These are phyloP conservation scores for Nicotiana attenuata DNA, from an alignment of 257 asterid genomes.

Conservation along the genomic window DNA sequence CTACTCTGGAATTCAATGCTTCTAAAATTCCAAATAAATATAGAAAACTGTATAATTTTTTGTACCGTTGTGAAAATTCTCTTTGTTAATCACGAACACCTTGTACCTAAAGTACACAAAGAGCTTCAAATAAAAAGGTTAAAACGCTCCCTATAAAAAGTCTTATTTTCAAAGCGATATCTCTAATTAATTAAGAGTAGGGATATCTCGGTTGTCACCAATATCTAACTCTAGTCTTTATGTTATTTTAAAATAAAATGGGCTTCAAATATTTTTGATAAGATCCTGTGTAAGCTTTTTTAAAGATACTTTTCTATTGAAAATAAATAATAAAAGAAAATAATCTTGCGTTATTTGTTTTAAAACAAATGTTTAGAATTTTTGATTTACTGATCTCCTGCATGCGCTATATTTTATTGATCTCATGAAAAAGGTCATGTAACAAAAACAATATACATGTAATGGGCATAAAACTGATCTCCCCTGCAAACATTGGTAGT, in stretches of 20 bases:
- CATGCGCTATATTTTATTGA: background rate
- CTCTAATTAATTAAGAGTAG: rapidly evolving
- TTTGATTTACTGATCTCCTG: background rate
- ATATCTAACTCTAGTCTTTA: background rate
- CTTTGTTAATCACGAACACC: background rate
- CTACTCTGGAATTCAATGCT: background rate
- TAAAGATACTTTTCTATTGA: too few relatives aligned
- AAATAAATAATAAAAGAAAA: background rate
- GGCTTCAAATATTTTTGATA: background rate
- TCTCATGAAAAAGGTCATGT: background rate
- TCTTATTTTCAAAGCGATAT: background rate
- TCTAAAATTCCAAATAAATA: background rate
- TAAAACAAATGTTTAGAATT: background rate
- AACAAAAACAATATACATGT: background rate
- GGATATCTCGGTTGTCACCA: too few relatives aligned
- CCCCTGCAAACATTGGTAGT: background rate
- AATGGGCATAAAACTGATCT: background rate
- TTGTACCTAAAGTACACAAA: background rate
- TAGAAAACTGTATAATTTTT: background rate
- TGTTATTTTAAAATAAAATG: background rate
- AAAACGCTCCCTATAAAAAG: background rate
- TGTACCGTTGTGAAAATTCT: background rate
- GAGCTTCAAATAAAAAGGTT: background rate
- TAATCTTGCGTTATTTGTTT: background rate
- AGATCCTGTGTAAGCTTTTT: background rate